These are phyloP conservation scores for Diaporthe humulicola DNA, from an alignment of 2,329 filamentous ascomycete species.

Conservation along the genomic window DNA sequence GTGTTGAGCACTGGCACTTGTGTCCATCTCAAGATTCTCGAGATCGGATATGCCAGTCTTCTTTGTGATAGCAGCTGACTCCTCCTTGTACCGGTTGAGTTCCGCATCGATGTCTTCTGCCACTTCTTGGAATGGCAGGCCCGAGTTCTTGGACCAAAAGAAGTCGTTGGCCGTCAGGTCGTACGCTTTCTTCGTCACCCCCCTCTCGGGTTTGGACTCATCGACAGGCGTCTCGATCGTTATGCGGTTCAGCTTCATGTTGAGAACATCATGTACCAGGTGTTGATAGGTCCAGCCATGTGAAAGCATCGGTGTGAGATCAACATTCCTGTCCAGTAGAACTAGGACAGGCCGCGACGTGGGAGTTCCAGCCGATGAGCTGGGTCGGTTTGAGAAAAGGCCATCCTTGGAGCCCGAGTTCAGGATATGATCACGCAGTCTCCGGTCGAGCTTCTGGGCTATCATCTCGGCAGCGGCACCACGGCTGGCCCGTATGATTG, in stretches of 20 bases:
- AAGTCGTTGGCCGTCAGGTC: constrained; percentile 92
- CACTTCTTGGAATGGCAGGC: constrained; percentile 79
- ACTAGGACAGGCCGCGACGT: constrained; percentile 89
- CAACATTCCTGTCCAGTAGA: constrained; percentile 94
- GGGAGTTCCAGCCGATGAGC: constrained; percentile 70
- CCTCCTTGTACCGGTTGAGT: constrained; percentile 93
- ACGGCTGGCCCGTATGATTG: constrained; percentile 94
- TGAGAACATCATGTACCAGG: constrained; percentile 79
- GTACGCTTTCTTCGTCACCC: constrained; percentile 87
- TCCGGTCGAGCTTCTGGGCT: constrained; percentile 92
- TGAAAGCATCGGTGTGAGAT: constrained; percentile 97
- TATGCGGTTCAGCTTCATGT: constrained; percentile 83
- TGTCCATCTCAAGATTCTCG: constrained; percentile 92
- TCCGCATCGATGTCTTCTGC: constrained; percentile 77
- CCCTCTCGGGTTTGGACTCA: constrained; percentile 80
- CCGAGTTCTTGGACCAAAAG: constrained; percentile 95
- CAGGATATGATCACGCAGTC: constrained; percentile 94
- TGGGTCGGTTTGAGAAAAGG: constrained; percentile 83
- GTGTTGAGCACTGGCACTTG: constrained; percentile 89
- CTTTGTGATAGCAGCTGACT: constrained; percentile 92
- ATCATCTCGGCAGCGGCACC: constrained; percentile 95
- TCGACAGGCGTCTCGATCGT: constrained; percentile 89
- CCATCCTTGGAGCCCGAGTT: constrained; percentile 90
- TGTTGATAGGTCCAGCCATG: constrained; percentile 90
- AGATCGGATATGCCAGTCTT: constrained; percentile 94